Evolutionary conservation across 1,284 basidiomycete species (phyloP).

Genomic region (Psilocybe mexicana): DNA sequence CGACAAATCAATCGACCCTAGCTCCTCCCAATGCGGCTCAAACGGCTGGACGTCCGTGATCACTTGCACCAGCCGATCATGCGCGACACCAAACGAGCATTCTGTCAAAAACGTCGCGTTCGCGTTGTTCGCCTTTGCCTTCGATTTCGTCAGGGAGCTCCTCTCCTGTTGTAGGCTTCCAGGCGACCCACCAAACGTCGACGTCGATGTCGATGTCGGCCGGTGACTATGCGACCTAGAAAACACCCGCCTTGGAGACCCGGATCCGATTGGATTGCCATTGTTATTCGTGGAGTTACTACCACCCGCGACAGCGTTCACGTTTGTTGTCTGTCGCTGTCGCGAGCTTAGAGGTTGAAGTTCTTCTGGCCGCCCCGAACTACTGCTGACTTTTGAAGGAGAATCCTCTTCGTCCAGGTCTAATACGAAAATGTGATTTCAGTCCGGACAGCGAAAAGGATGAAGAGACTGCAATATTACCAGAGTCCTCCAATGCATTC

Average conservation of each 20-base stretch:
- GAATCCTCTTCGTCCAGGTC: constrained; percentile 55
- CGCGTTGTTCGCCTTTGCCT: constrained; percentile 43
- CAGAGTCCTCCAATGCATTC: constrained; percentile 64
- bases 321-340: constrained; percentile 33
- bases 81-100: constrained; percentile 92
- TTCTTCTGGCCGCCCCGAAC: constrained; percentile 44
- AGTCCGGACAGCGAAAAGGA: constrained; percentile 8
- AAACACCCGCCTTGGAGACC: constrained; percentile 43
- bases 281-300: background rate
- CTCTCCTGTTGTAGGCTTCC: constrained; percentile 8
- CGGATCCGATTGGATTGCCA: background rate
- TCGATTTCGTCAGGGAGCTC: background rate
- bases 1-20: constrained; percentile 79
- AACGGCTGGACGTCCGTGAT: constrained; percentile 96
- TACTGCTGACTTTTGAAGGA: constrained; percentile 62
- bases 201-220: background rate
- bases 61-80: constrained; percentile 87
- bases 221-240: constrained; percentile 45
- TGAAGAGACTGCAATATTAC: constrained; percentile 40
- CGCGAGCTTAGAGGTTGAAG: constrained; percentile 47
- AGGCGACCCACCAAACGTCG: constrained; percentile 22
- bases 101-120: constrained; percentile 92
- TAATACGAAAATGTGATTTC: constrained; percentile 15
- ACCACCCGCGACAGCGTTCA: constrained; percentile 21
- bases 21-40: constrained; percentile 91